Evolutionary conservation across 805 yeast species (phyloP).

Genomic region (Suhomyces pyralidae): DNA sequence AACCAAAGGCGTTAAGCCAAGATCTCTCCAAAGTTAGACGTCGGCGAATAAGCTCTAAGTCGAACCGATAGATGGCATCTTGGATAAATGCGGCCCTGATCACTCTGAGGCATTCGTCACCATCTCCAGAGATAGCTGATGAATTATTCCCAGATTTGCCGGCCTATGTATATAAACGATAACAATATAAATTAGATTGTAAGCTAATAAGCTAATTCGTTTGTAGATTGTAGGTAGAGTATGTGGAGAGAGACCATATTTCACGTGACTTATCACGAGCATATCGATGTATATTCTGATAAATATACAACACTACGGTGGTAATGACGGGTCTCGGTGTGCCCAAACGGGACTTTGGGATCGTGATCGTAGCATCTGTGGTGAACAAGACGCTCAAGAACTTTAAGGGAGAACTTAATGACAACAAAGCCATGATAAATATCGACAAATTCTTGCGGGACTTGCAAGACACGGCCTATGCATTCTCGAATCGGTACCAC

Average conservation of each 20-base stretch:
- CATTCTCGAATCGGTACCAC: slow-evolving; percentile 4
- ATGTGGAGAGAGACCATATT: too few species aligned
- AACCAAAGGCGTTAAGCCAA: slow-evolving; percentile 26
- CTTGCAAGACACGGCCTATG: slow-evolving; percentile 3
- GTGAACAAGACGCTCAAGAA: slow-evolving; percentile 10
- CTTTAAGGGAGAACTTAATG: slow-evolving; percentile 1
- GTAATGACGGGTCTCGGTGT: background rate
- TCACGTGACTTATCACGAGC: background rate
- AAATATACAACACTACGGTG: background rate
- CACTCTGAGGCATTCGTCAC: background rate
- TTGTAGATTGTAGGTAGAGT: background rate
- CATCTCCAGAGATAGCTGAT: background rate
- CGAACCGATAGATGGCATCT: background rate
- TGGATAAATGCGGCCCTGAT: background rate
- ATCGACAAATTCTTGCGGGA: slow-evolving; percentile 7
- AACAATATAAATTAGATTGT: background rate
- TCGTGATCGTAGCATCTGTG: slow-evolving; percentile 10
- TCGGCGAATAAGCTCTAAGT: background rate
- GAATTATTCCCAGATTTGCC: background rate
- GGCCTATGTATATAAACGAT: slow-evolving; percentile 2
- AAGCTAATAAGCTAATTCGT: background rate
- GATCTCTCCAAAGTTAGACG: background rate
- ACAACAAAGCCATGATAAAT: slow-evolving; percentile 4
- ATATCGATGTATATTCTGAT: background rate
- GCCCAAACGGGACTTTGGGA: slow-evolving; percentile 1